phyloP scores from a whole-genome alignment of 225 moss, liverwort and hornwort genomes.

The Climacium dendroides region DNA sequence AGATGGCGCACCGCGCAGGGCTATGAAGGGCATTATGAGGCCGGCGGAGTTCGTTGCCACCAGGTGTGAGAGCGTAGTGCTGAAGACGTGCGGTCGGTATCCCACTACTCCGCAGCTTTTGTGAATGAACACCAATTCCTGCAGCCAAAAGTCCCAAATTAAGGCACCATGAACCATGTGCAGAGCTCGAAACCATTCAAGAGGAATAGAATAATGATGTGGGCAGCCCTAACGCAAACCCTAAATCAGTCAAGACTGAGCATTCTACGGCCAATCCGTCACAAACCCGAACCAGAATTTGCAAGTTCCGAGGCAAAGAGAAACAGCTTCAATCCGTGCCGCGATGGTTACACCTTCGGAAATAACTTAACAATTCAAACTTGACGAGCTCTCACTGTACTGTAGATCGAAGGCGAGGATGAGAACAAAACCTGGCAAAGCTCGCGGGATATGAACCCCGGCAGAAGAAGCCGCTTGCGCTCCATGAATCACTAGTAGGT shows the following conservation, averaged over 20 bases:
- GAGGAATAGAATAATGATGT: not conserved
- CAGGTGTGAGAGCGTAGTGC: constrained; percentile 69
- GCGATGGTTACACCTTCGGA: not conserved
- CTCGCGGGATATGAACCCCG: constrained; percentile 19
- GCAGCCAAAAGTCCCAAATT: not conserved
- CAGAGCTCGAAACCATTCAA: not conserved
- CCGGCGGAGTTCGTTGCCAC: constrained; percentile 77
- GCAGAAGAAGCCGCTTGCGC: constrained; percentile 22
- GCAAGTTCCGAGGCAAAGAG: not conserved
- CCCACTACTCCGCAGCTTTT: constrained; percentile 82
- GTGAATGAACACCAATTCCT: constrained; percentile 86
- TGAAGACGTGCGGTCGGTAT: constrained; percentile 74
- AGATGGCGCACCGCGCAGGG: constrained; percentile 19
- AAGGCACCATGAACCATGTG: not conserved
- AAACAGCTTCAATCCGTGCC: not conserved
- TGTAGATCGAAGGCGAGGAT: not conserved
- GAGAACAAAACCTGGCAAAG: constrained; percentile 20
- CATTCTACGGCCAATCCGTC: not conserved
- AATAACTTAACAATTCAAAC: not conserved
- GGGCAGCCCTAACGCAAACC: not conserved
- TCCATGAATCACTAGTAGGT: not conserved
- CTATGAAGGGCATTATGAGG: constrained; percentile 68
- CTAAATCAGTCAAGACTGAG: not conserved
- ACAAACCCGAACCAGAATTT: not conserved
- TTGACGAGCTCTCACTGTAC: not conserved